Conservation (phyloP, 176 grass and related monocot species). For the Ensete glaucum region DNA sequence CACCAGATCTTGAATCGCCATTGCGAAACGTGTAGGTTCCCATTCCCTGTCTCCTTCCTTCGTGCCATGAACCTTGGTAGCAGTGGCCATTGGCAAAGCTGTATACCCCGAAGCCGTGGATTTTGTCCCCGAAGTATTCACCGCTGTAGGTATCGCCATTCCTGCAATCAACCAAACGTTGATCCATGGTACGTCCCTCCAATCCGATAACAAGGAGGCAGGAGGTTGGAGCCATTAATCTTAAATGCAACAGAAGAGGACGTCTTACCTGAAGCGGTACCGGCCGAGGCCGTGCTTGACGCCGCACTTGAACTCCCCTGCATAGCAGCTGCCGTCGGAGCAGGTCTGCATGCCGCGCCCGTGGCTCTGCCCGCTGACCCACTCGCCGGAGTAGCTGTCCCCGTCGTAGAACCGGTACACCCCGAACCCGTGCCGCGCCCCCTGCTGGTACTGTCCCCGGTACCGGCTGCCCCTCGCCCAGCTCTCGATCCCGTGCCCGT, state of each 20-base stretch:
- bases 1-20: conserved; percentile 40
- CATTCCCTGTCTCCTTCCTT: conserved; percentile 72
- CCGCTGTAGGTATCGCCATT: conserved; percentile 60
- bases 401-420: conserved; percentile 66
- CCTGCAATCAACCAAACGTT: conserved; percentile 21
- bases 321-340: conserved; percentile 58
- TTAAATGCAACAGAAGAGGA: neutral
- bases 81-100: conserved; percentile 74
- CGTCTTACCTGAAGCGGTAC: conserved; percentile 66
- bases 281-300: conserved; percentile 72
- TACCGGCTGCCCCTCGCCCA: conserved; percentile 76
- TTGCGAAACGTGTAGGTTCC: conserved; percentile 61
- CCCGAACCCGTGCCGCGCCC: conserved; percentile 55
- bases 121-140: conserved; percentile 80
- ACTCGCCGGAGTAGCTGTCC: conserved; percentile 29
- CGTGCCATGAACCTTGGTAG: conserved; percentile 75
- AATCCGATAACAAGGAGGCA: too few species aligned
- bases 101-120: conserved; percentile 75
- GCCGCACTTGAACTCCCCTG: conserved; percentile 65
- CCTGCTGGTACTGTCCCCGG: conserved; percentile 58
- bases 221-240: neutral
- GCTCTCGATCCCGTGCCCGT: conserved; percentile 71
- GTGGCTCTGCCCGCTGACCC: conserved; percentile 67
- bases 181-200: neutral
- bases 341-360: conserved; percentile 60